Base-by-base conservation (phyloP, 164 flowering plant genomes). In the Piper betle region DNA sequence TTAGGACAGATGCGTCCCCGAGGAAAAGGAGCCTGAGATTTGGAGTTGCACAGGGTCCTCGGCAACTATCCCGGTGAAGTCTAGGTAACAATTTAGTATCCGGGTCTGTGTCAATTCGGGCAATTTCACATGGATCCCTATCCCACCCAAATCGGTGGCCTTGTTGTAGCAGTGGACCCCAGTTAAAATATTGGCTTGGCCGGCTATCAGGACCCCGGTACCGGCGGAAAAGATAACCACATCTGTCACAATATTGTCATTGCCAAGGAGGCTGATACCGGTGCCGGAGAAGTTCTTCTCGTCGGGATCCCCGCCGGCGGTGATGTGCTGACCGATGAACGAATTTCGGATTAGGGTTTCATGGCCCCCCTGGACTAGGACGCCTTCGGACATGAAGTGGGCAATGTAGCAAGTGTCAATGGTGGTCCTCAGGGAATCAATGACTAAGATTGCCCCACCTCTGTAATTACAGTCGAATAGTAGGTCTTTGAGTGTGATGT, bases 101-200 rank as follows among this genome's bases (percentile, higher is more conserved):
- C 97, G 70, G 41, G 96, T 93, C 63, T 90, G 99, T 0, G 93
- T 81, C 13, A 79, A 57, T 4, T 84, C 83, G 0, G 94, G 87
- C 1, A 82, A 59, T 46, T 74, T 77, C 37, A 93, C 38, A 59
- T 85, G 81, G 38, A 93, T 85, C 42, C 99, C 99, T 1, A 75
- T 80, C 10, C 99, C 99, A 8, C 97, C 99, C 66, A 83, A 90
- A 0, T 84, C 91, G 0, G 94, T 81, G 7, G 99, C 99, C 65
- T 93, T 93, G 66, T 93, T 93, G 61, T 93, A 90, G 62, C 96
- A 88, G 64, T 93, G 97, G 2, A 90, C 97, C 12, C 96, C 96
- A 0, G 94, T 65, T 6, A 93, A 46, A 0, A 59, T 61, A 65
- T 93, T 93, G 37, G 95, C 97, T 66, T 82, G 88, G 11, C 99